Evolutionary conservation across 495 filamentous ascomycete genomes (phyloP).

Genomic region (Trichoderma virens): DNA sequence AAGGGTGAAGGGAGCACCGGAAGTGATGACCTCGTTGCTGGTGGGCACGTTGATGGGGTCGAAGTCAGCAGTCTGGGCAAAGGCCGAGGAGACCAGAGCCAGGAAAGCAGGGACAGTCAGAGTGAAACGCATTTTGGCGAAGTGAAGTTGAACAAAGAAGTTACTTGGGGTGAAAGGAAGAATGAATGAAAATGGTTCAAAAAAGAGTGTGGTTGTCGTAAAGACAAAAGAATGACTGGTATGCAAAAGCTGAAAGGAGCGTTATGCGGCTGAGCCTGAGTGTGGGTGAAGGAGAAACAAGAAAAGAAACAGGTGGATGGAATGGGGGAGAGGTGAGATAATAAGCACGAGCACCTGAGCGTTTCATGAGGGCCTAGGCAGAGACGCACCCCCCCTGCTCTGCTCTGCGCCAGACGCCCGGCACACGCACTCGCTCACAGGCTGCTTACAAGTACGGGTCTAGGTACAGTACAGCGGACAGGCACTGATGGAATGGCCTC

Average conservation of each 20-base stretch:
- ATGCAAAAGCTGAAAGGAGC: not conserved
- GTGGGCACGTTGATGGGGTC: slow-evolving; percentile 30
- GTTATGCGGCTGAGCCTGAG: not conserved
- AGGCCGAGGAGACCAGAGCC: slow-evolving; percentile 32
- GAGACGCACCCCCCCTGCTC: not conserved
- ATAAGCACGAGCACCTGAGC: not conserved
- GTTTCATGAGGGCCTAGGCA: not conserved
- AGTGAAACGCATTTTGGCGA: slow-evolving; percentile 36
- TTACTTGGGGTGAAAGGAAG: not conserved
- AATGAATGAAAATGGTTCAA: not conserved
- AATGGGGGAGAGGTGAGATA: not conserved
- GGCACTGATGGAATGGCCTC: too few species aligned
- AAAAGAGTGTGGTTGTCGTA: slow-evolving; percentile 3
- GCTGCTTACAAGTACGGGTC: too few species aligned
- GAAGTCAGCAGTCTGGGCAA: slow-evolving; percentile 37
- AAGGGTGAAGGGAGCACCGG: slow-evolving; percentile 31
- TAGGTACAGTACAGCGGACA: too few species aligned
- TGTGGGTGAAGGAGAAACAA: not conserved
- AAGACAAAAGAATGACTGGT: slow-evolving; percentile 1
- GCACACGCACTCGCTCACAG: not conserved
- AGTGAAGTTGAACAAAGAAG: not conserved
- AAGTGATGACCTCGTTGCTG: slow-evolving; percentile 26
- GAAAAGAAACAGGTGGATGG: not conserved
- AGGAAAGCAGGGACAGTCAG: slow-evolving; percentile 31
- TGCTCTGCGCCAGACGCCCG: not conserved